Base-by-base conservation (phyloP, 192 early-diverging fungal genomes). In the Linnemannia zychae region DNA sequence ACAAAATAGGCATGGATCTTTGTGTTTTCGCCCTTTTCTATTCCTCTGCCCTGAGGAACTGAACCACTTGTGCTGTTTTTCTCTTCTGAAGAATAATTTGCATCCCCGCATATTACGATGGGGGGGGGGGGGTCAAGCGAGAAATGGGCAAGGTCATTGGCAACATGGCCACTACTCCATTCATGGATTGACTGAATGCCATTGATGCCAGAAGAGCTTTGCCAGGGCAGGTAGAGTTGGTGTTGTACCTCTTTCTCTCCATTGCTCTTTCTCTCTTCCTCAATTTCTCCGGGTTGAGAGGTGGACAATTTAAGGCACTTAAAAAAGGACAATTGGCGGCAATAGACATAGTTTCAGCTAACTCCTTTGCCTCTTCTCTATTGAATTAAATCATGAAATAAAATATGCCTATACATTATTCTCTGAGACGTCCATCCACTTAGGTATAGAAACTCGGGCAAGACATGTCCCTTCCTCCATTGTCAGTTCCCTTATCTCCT, bases 271-370 rank as follows among this genome's bases (percentile, higher is more conserved):
- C 28, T 24, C 28, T 13, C 57, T 63, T 28, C 31, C 57, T 31
- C 28, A 1, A 31, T 63, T 63, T 63, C 57, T 63, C 57, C 57
- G 24, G 57, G 24, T 63, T 57, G n/a, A 11, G 52, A 57, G 15
- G 52, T 7, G 24, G 22, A 22, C 2, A 13, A 12, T 63, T 22
- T 13, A 12, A 24, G 28, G 57, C 9, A 63, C 24, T 63, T n/a
- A 63, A 63, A 44, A 44, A 44, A 9, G 57, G 24, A 13, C 57
- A 63, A 60, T 31, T 63, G 57, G 57, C 57, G 57, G 57, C 57
- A 63, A 1, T 31, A 11, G 57, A 63, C 57, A 63, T 63, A 63
- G 57, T 63, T 63, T 63, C 57, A 63, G 57, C 57, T 63, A 63
- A 63, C n/a, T 63, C 40, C 9, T 9, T 44, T n/a, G n/a, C n/a